A percentile compares a stretch with the other conserved stretches of the same genome.
Evolutionary conservation across 192 early-diverging fungal genomes (phyloP).

Genomic region (Borealophlyctis nickersoniae): DNA sequence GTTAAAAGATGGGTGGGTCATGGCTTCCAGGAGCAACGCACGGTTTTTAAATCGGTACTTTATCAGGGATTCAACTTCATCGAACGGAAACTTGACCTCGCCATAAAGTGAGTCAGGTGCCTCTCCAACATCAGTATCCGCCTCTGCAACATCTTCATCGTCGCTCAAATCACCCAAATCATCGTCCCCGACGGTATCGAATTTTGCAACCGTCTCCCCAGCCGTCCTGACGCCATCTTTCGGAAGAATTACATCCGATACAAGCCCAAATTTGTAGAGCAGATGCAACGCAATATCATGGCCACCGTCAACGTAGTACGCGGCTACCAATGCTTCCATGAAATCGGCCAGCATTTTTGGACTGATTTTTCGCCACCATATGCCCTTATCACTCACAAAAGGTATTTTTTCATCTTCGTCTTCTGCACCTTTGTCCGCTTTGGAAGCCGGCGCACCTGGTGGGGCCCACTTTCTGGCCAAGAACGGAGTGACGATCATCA

Average conservation of each 20-base stretch:
- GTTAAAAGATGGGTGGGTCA: constrained; percentile 58
- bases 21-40: constrained; percentile 64
- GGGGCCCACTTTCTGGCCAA: constrained; percentile 37
- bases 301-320: constrained; percentile 59
- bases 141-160: not conserved
- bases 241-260: constrained; percentile 9
- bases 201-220: not conserved
- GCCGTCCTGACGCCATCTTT: not conserved
- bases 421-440: not conserved
- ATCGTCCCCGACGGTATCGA: not conserved
- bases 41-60: constrained; percentile 59
- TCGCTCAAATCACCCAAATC: not conserved
- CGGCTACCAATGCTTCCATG: constrained; percentile 81
- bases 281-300: constrained; percentile 24
- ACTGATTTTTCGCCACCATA: constrained; percentile 41
- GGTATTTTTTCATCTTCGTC: constrained; percentile 25
- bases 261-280: constrained; percentile 28
- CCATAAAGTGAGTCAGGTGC: not conserved
- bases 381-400: constrained; percentile 13
- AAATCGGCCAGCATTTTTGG: constrained; percentile 86
- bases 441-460: constrained; percentile 9
- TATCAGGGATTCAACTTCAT: constrained; percentile 17
- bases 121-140: not conserved
- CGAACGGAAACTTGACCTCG: constrained; percentile 10
- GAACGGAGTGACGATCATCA: constrained; percentile 65